These are phyloP conservation scores for Sporothrix inflata DNA, from an alignment of 2,329 filamentous ascomycete genomes.

Conservation along the genomic window DNA sequence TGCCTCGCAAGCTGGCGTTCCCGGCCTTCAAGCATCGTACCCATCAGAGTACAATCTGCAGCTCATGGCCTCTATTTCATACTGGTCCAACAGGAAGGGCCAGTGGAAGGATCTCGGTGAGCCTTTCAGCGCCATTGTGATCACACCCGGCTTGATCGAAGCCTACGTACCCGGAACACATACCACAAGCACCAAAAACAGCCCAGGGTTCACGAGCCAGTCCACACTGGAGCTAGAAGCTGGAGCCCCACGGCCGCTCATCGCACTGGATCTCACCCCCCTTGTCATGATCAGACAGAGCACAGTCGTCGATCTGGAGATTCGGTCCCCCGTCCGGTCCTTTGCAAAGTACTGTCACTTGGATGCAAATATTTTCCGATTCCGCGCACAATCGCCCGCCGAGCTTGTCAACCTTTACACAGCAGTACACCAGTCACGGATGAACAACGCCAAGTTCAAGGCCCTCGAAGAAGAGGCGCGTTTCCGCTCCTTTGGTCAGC, in stretches of 20 bases:
- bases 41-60: slow-evolving; percentile 49
- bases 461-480: slow-evolving; percentile 67
- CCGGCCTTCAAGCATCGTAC: slow-evolving; percentile 58
- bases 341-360: slow-evolving; percentile 70
- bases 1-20: slow-evolving; percentile 69
- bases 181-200: background rate
- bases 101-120: slow-evolving; percentile 62
- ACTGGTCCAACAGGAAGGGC: slow-evolving; percentile 64
- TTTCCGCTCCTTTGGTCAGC: slow-evolving; percentile 72
- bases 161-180: slow-evolving; percentile 36
- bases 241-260: slow-evolving; percentile 50
- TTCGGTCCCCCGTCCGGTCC: slow-evolving; percentile 79
- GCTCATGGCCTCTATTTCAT: slow-evolving; percentile 60
- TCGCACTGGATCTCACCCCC: slow-evolving; percentile 85
- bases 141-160: slow-evolving; percentile 63
- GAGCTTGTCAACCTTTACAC: slow-evolving; percentile 84
- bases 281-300: slow-evolving; percentile 87
- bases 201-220: slow-evolving; percentile 33
- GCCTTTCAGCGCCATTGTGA: slow-evolving; percentile 57
- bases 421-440: slow-evolving; percentile 83
- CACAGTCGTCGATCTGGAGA: slow-evolving; percentile 90
- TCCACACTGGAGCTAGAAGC: slow-evolving; percentile 39
- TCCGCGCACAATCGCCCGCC: slow-evolving; percentile 74
- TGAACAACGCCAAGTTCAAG: slow-evolving; percentile 90
- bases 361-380: slow-evolving; percentile 78